Percentiles rank a stretch among this genome's conserved stretches.
Evolutionary conservation across 331 rosid species (phyloP).

Genomic region (Pyracantha coccinea): DNA sequence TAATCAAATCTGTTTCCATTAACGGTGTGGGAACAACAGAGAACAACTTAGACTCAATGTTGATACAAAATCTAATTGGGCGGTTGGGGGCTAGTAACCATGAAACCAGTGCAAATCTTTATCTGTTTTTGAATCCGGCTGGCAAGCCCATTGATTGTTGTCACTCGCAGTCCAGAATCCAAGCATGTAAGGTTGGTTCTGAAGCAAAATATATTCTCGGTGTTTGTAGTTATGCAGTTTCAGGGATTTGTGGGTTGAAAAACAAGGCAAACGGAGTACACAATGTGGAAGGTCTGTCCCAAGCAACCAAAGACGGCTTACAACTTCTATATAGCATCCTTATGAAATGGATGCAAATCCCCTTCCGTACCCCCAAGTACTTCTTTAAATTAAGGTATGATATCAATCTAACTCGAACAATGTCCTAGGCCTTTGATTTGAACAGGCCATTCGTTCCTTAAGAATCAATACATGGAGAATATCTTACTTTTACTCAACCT

Average conservation of each 20-base stretch:
- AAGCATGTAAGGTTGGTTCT: constrained; percentile 11
- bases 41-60: constrained; percentile 13
- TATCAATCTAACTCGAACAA: not conserved
- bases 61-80: constrained; percentile 31
- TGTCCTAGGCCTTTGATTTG: not conserved
- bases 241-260: constrained; percentile 23
- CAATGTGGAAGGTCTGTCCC: constrained; percentile 10
- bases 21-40: constrained; percentile 4
- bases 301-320: constrained; percentile 27
- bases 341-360: constrained; percentile 42
- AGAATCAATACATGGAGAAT: not conserved
- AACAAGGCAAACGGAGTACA: constrained; percentile 8
- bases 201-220: constrained; percentile 27
- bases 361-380: constrained; percentile 40
- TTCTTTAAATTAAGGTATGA: constrained; percentile 56
- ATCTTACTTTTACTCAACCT: not conserved
- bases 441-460: not conserved
- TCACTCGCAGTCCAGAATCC: constrained; percentile 25
- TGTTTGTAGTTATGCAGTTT: constrained; percentile 32
- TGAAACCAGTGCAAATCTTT: constrained; percentile 30
- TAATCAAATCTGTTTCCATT: not conserved
- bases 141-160: constrained; percentile 19
- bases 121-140: constrained; percentile 24
- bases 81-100: constrained; percentile 35
- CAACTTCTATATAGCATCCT: constrained; percentile 20